These are phyloP conservation scores for Picea sitchensis DNA, from an alignment of 75 land plant genomes.

Conservation along the genomic window DNA sequence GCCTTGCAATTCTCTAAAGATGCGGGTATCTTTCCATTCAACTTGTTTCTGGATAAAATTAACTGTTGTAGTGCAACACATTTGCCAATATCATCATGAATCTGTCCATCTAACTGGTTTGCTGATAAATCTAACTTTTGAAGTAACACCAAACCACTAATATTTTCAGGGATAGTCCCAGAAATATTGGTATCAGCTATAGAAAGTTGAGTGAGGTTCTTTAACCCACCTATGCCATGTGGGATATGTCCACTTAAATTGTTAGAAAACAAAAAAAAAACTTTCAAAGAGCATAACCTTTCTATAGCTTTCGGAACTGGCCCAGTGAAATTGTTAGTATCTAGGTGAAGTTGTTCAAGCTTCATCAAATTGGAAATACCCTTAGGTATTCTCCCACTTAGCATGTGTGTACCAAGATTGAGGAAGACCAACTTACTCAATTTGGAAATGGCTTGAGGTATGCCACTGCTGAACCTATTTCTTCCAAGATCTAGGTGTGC, in stretches of 20 bases:
- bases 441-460: constrained; percentile 46
- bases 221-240: constrained; percentile 19
- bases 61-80: not conserved
- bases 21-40: not conserved
- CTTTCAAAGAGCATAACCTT: constrained; percentile 24
- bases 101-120: not conserved
- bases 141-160: not conserved
- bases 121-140: not conserved
- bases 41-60: not conserved
- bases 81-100: not conserved
- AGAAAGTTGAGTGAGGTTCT: not conserved
- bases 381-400: constrained; percentile 47
- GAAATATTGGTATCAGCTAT: not conserved
- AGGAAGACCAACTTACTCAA: constrained; percentile 41
- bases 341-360: constrained; percentile 39
- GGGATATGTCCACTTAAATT: constrained; percentile 49
- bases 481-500: constrained; percentile 33
- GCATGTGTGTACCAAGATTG: constrained; percentile 37
- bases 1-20: not conserved
- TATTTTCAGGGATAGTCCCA: not conserved
- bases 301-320: constrained; percentile 38
- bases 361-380: constrained; percentile 30
- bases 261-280: constrained; percentile 53
- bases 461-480: constrained; percentile 31
- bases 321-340: constrained; percentile 52